Evolutionary conservation across 805 yeast genomes (phyloP), one percentile per base, ranked within the genome.

Genomic region (Nakazawaea molendinolei): DNA sequence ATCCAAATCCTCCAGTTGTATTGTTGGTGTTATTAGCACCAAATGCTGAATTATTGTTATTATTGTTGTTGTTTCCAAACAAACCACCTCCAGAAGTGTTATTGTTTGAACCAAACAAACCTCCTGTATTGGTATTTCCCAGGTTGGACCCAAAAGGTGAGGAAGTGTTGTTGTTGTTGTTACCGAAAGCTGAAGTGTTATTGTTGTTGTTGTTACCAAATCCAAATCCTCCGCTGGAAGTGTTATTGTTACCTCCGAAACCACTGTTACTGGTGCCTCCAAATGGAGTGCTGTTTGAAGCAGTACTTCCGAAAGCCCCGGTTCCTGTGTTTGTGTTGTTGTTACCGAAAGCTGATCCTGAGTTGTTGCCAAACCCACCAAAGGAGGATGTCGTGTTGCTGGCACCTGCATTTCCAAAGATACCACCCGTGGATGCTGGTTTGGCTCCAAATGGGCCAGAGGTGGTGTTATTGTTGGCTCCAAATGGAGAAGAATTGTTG

Each of bases 381-480:
- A 61, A 60, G 3, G 54, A 42, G 3, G 58, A 57, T 9, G 49
- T 39, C 30, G 51, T 42, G 38, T 48, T 49, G 36, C 42, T 41
- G 33, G 44, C 36, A 23, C 44, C 43, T 27, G 49, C 48, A 20
- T n/a, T n/a, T n/a, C 67, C 67, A 43, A 64, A 56, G n/a, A 55
- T 42, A 13, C 63, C 60, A 10, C 57, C 56, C 7, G 35, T 20
- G 16, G 45, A 44, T 9, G 36, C 46, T 32, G 49, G 48, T 36
- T 49, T 50, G 29, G 53, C 58, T 16, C 76, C 76, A 50, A 74
- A 72, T 36, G 70, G 49, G 4, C 72, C 71, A 12, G 68, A 65
- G n/a, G 57, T 52, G 8, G 55, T 46, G 19, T 38, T 39, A 29
- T 44, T 44, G 21, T 20, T 26, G 17, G 47, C 42, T n/a, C 41